Evolutionary conservation across 768 basidiomycete genomes (phyloP), one percentile per base, ranked within the genome.

Genomic region (Tephrocybe sp.): DNA sequence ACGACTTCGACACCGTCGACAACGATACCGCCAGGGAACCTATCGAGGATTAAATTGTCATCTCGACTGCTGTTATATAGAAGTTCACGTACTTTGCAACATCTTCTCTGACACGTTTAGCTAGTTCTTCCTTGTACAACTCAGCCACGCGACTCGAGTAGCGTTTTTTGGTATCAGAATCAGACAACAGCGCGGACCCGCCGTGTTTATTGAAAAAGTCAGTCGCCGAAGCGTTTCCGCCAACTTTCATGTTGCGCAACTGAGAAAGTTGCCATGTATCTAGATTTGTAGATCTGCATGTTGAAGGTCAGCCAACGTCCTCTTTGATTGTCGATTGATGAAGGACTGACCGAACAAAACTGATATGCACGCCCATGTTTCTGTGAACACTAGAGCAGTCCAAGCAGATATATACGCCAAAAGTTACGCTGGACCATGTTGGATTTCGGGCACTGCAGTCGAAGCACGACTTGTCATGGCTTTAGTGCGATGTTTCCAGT

Each of bases 321-420:
- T 14, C 32, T 36, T 10, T n/a, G 20, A 26, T n/a, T n/a, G 39
- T 20, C 48, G 33, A 19, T 16, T 30, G 22, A 38, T 16, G 13
- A 11, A 45, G 39, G 9, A 68, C 85, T 60, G 65, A 94, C 92
- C 95, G 76, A 38, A 99, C 96, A 62, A 99, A 99, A 56, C 85
- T 90, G 68, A 99, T 94, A 66, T 99, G 97, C 19, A 98, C 96
- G 60, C 97, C 97, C 84, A 98, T 86, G 67, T 96, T 98, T 47
- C 97, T 78, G 70, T 99, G 97, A 12, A 89, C 73, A 58, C 88
- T 89, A 4, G 96, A 98, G 76, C 97, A 99, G 52, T 99, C 95
- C 30, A 98, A 75, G 65, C 97, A 99, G 63, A 99, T 94, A 70
- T 98, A 98, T 12, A 98, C 85, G 31, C 92, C 96, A 65, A 89